A percentile compares a stretch with the other conserved stretches of the same genome.
Evolutionary conservation across 805 yeast species (phyloP).

Genomic region (Candida pseudoglaebosa): DNA sequence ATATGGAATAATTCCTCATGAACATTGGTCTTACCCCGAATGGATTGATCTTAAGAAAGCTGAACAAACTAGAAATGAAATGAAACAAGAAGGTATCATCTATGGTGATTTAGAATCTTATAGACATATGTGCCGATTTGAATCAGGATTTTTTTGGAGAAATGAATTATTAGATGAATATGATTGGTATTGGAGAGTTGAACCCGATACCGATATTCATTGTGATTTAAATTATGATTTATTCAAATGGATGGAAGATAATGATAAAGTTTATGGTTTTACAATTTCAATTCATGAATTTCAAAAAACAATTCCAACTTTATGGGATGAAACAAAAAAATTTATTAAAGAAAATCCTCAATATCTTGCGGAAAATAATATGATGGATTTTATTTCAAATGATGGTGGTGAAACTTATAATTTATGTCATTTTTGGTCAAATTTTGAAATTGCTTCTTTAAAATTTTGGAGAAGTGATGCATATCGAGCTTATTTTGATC

Average conservation of each 20-base stretch:
- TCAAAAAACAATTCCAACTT: slow-evolving; percentile 76
- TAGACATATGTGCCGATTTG: slow-evolving; percentile 91
- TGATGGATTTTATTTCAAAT: slow-evolving; percentile 66
- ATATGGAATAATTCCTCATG: slow-evolving; percentile 77
- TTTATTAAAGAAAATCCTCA: slow-evolving; percentile 54
- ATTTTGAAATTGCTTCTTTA: slow-evolving; percentile 74
- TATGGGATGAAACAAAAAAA: slow-evolving; percentile 74
- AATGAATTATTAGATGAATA: slow-evolving; percentile 72
- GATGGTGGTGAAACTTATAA: slow-evolving; percentile 65
- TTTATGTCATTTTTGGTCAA: slow-evolving; percentile 86
- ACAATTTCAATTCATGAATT: slow-evolving; percentile 82
- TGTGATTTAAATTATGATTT: slow-evolving; percentile 89
- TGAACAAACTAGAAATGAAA: slow-evolving; percentile 51
- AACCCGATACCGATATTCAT: slow-evolving; percentile 74
- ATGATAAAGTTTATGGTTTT: slow-evolving; percentile 80
- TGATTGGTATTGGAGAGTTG: slow-evolving; percentile 94
- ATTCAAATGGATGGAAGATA: slow-evolving; percentile 71
- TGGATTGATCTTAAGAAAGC: slow-evolving; percentile 80
- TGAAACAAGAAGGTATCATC: slow-evolving; percentile 54
- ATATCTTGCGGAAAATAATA: slow-evolving; percentile 57
- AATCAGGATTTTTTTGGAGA: slow-evolving; percentile 84
- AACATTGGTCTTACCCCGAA: slow-evolving; percentile 84
- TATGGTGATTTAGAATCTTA: slow-evolving; percentile 75
- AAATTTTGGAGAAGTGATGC: slow-evolving; percentile 72
- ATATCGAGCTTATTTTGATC: slow-evolving; percentile 63